Base-by-base conservation (phyloP, 2,329 filamentous ascomycete species). In the Hypoxylon sp. region DNA sequence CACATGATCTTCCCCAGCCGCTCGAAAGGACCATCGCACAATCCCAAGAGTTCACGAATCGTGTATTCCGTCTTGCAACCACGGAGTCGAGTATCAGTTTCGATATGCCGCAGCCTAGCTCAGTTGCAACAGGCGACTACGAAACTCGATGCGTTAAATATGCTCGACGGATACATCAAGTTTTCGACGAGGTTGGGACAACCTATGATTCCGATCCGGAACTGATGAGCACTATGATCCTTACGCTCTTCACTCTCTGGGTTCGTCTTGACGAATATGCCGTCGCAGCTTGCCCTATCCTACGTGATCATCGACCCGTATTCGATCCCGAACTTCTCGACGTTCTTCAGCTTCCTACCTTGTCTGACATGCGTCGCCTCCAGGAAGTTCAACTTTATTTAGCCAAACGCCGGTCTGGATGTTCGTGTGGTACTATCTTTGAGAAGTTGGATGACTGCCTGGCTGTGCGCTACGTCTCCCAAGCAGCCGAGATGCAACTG, bases 181-280 rank as follows among this genome's bases (percentile, higher is more conserved):
- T 85, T 56, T 65, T 84, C 0, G 34, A 70, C 0, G 55, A 68
- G 1, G 78, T 81, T 1, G 70, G 74, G 0, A 68, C 78, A 0
- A 72, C 76, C 0, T 88, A 86, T 65, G 70, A 81, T 0, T 64
- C 71, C 3, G 81, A 85, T 62, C 79, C 83, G 0, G 84, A 86
- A 52, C 81, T 85, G 23, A 84, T 82, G 69, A 89, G 87, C 28
- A 63, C 77, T 0, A 82, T 86, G 70, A 75, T 91, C 0, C 79
- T 92, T 1, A 82, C 79, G 6, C 46, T 88, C 0, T 83, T 91
- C 73, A 84, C 87, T 53, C 69, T 89, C 0, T 92, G 89, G 89
- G 74, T 85, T 2, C 71, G 75, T 1, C 82, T 91, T 74, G 90
- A 92, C 67, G 71, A 78, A 10, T 75, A 73, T n/a, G 83, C 85